A percentile compares a stretch with the other conserved stretches of the same genome.
Evolutionary conservation across 2,329 filamentous ascomycete genomes (phyloP).

Genomic region (Fusarium sarcochroum): DNA sequence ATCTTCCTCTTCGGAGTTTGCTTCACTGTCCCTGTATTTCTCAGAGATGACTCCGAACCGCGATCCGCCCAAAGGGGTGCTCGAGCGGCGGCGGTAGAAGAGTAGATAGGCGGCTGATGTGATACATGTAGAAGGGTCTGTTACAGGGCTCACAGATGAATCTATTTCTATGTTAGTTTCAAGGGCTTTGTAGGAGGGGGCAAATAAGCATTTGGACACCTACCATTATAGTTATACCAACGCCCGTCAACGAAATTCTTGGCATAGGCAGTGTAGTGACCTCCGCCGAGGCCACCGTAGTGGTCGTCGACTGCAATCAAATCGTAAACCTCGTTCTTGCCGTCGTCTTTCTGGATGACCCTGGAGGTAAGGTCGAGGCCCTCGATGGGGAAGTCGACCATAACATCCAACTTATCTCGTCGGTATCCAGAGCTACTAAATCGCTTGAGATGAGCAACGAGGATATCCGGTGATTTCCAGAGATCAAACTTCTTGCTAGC

Average conservation of each 20-base stretch:
- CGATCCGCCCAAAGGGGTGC: constrained; percentile 82
- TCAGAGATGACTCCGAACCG: constrained; percentile 79
- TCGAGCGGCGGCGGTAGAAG: constrained; percentile 92
- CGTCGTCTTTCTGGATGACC: constrained; percentile 83
- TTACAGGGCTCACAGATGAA: constrained; percentile 75
- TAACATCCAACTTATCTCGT: constrained; percentile 90
- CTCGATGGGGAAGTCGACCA: constrained; percentile 92
- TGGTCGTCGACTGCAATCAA: constrained; percentile 97
- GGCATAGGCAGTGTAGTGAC: constrained; percentile 95
- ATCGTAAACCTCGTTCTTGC: constrained; percentile 89
- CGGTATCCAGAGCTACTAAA: constrained; percentile 89
- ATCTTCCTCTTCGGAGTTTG: constrained; percentile 61
- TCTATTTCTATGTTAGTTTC: constrained; percentile 70
- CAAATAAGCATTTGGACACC: constrained; percentile 50
- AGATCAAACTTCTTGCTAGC: constrained; percentile 97
- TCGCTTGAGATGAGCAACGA: constrained; percentile 94
- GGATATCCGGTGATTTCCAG: constrained; percentile 95
- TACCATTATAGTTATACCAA: constrained; percentile 99
- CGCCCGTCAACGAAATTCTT: constrained; percentile 90
- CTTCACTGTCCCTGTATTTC: constrained; percentile 68
- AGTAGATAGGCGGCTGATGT: constrained; percentile 88
- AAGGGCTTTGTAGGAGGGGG: background rate
- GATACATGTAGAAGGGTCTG: constrained; percentile 74
- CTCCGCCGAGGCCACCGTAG: constrained; percentile 91
- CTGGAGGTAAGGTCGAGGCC: constrained; percentile 85